Evolutionary conservation across 2,329 filamentous ascomycete genomes (phyloP), one percentile per base, ranked within the genome.

Genomic region (Falciphora oryzae): DNA sequence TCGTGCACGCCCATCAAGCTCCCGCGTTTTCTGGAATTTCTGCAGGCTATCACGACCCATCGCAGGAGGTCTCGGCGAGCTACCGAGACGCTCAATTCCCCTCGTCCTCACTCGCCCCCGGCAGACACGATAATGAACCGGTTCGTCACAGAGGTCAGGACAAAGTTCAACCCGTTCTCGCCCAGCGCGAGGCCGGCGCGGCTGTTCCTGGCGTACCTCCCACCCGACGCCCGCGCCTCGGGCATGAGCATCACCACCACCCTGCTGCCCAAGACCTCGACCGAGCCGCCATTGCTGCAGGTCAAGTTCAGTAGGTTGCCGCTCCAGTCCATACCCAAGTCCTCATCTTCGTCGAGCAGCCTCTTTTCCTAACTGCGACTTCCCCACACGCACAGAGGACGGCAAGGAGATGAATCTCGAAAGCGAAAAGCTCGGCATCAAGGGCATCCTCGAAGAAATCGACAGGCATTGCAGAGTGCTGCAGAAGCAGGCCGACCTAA

Each of bases 121-220:
- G 25, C n/a, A 57, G 7, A 35, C 74, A 81, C 75, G 63, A 95
- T 95, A 92, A 91, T 95, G 67, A 94, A 91, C 66, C 88, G 89
- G 75, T 95, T 92, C 81, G 85, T 96, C 76, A 94, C 93, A 75
- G 87, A 92, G 75, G 88, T 98, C 72, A 87, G 85, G 72, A 89
- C 92, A 69, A 87, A 87, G 75, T 97, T 98, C 87, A 97, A 96
- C 79, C 94, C 95, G 56, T 98, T 98, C 85, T 90, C 88, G 32
- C 79, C 84, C 29, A 83, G 85, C 75, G 88, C 92, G 67, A 93
- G 92, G 74, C 89, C 93, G 29, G 93, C 92, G 56, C 89, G 95
- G 58, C 83, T 96, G 63, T 95, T 98, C 78, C 91, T 98, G 70
- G 89, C 91, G 38, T 84, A 90, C 68, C 86, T 99, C 38, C 92